phyloP scores from a whole-genome alignment of 1,284 basidiomycete genomes.

The Cryptococcus sp. region DNA sequence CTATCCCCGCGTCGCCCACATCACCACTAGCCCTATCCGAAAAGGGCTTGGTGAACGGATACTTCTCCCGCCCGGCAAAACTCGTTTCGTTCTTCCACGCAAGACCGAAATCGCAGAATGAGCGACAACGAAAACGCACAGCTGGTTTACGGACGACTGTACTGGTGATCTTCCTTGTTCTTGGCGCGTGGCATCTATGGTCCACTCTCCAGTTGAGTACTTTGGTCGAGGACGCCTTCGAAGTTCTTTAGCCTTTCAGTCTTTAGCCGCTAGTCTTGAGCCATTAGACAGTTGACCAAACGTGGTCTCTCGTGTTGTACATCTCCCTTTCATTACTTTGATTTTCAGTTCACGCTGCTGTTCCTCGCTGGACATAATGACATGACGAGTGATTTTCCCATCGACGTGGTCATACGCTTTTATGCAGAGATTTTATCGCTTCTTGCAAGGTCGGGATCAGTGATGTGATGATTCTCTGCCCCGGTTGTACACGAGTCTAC shows the following conservation, averaged over 20 bases:
- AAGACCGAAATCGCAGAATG: conserved; percentile 5
- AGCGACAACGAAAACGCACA: conserved; percentile 8
- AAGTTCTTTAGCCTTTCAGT: conserved; percentile 1
- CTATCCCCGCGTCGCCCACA: conserved; percentile 11
- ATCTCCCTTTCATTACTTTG: too few relatives aligned
- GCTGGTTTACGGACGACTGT: conserved; percentile 9
- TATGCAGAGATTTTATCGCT: too few relatives aligned
- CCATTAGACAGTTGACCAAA: background rate
- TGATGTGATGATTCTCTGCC: too few relatives aligned
- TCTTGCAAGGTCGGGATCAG: too few relatives aligned
- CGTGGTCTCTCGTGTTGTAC: too few relatives aligned
- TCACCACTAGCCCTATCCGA: background rate
- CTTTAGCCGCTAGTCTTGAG: background rate
- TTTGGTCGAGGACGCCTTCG: conserved; percentile 13
- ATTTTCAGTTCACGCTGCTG: too few relatives aligned
- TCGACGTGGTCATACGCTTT: too few relatives aligned
- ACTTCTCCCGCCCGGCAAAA: conserved; percentile 5
- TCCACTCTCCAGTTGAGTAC: conserved; percentile 9
- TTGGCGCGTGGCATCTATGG: conserved; percentile 22
- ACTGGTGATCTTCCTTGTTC: conserved; percentile 11
- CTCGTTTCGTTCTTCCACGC: background rate
- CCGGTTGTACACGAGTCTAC: too few relatives aligned
- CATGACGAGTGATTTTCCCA: too few relatives aligned
- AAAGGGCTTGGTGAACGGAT: conserved; percentile 8
- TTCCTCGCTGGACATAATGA: too few relatives aligned